Evolutionary conservation across 2,329 filamentous ascomycete species (phyloP), one percentile per base, ranked within the genome.

Genomic region (Talaromyces sp.): DNA sequence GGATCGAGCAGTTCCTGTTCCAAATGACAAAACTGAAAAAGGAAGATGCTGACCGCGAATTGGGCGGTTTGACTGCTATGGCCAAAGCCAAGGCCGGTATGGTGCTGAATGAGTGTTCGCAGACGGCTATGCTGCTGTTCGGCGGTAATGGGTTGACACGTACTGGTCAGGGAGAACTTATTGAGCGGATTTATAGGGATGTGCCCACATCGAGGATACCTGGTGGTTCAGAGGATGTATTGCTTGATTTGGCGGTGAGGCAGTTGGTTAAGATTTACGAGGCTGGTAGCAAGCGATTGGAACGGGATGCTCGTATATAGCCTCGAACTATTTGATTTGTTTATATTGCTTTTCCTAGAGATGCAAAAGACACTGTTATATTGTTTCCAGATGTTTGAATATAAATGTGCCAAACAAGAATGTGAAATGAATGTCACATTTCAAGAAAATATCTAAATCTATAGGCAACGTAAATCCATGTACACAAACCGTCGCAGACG

Each of bases 141-240:
- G 90, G 90, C 3, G 90, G 90, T 2, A 90, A 89, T 72, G 90
- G 90, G 0, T 91, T 87, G 70, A 91, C 90, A 0, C 84, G 83
- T 67, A 84, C 83, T 13, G 90, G 90, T 0, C 87, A 89, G 74
- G 90, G 90, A 22, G 89, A 91, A 75, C 78, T 91, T 68, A 84
- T 86, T 37, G 89, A 92, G 75, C 85, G 88, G 86, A 86, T 89
- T 49, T 86, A 85, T 69, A 82, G 87, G 27, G 87, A 90, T 71
- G 87, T 89, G 0, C 86, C 86, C 1, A 86, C 85, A 1, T 81
- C 84, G 1, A 78, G 85, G 45, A 87, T 90, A 52, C 87, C 88
- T 0, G 89, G 89, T 60, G 89, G 90, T 1, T 88, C 85, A 6
- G 90, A 92, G 73, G 90, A 92, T 73, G 89, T 92, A 1, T 82